Base-by-base conservation (phyloP, 495 filamentous ascomycete genomes). In the Astrothelium subdiscretum region DNA sequence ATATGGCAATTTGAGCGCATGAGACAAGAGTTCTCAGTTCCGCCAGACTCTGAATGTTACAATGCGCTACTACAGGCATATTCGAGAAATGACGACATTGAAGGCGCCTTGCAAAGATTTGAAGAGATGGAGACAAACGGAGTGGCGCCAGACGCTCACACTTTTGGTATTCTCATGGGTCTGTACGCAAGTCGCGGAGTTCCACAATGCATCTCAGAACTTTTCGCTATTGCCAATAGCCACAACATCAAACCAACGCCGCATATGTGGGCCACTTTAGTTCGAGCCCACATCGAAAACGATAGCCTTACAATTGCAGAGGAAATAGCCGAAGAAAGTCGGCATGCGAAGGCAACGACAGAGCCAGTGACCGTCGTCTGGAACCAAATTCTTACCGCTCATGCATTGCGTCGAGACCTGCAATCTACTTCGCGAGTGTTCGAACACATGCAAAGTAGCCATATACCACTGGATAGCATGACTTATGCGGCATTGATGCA, bases 61-160 rank as follows among this genome's bases (percentile, higher is more conserved):
- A 96, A 97, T 68, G 85, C 87, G 31, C 70, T 96, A 32, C 75
- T 98, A 18, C 81, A 85, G 62, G 88, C 89, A 2, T 79, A 90
- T 71, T 74, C 76, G 1, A 83, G 83, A 66, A 81, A 80, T 4
- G 76, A 79, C 31, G 86, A 95, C 71, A 76, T 87, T 54, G 76
- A 84, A 42, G 83, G 82, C 3, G 84, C 84, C 18, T 75, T 88
- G 63, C 64, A 72, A 2, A 77, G 76, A 29, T 88, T 92, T 62
- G 74, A 84, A 20, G 67, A 78, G 13, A 70, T 82, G 18, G 65
- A 73, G 10, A 27, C 43, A n/a, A 54, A 65, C 63, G 70, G 71
- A 4, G 64, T 77, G 13, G 59, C 74, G 31, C 85, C 84, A 0
- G 81, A 87, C 70, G 62, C 70, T 1, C 79, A 82, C 66, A 88